Conservation (phyloP, 495 filamentous ascomycete species). For the Pseudoneurospora amorphoporcata region DNA sequence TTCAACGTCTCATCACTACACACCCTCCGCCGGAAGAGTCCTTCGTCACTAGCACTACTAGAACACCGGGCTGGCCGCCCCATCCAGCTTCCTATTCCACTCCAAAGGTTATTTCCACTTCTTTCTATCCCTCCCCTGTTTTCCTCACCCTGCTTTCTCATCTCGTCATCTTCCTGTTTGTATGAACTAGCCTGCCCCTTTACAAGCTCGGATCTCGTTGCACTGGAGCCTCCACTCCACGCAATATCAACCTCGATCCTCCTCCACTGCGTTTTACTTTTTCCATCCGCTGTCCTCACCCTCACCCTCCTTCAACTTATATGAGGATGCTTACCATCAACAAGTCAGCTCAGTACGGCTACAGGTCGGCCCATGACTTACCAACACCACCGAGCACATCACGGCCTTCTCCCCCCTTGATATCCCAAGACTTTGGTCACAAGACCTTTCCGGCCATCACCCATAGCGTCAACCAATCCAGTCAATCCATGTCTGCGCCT, state of each 20-base stretch:
- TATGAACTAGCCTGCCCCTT: background rate
- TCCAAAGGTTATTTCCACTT: slow-evolving; percentile 40
- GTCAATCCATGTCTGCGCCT: slow-evolving; percentile 55
- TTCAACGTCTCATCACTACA: slow-evolving; percentile 40
- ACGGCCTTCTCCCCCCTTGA: slow-evolving; percentile 50
- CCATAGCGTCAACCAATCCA: slow-evolving; percentile 31
- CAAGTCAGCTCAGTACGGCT: slow-evolving; percentile 55
- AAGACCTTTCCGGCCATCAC: slow-evolving; percentile 29
- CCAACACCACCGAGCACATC: slow-evolving; percentile 49
- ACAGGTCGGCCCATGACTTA: slow-evolving; percentile 60
- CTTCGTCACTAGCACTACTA: slow-evolving; percentile 18
- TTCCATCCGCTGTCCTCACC: slow-evolving; percentile 1
- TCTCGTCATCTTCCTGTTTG: slow-evolving; percentile 5
- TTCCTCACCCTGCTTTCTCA: slow-evolving; percentile 3
- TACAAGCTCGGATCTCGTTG: background rate
- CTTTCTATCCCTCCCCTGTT: slow-evolving; percentile 16
- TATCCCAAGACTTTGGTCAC: slow-evolving; percentile 38
- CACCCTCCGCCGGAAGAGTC: slow-evolving; percentile 32
- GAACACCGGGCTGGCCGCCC: slow-evolving; percentile 40
- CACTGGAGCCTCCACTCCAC: background rate
- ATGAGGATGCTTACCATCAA: slow-evolving; percentile 58
- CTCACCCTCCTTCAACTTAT: slow-evolving; percentile 9
- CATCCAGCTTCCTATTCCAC: slow-evolving; percentile 37
- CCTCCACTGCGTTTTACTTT: slow-evolving; percentile 8
- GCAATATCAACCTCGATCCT: slow-evolving; percentile 1